Conservation (phyloP, 202 grass and related monocot species). For the Zizania palustris region DNA sequence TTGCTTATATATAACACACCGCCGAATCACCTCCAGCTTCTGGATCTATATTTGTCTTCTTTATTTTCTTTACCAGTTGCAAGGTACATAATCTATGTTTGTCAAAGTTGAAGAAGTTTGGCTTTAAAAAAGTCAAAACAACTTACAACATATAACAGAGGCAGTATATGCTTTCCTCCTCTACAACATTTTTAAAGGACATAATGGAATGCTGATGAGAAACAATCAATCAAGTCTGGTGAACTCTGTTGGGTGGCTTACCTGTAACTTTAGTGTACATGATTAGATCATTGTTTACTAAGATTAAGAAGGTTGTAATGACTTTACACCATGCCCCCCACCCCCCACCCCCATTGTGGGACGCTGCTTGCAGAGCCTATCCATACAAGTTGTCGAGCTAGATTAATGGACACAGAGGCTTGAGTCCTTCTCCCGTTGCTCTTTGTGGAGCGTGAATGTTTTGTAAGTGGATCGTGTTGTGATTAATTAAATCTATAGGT, state of each 20-base stretch:
- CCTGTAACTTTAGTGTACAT: slow-evolving; percentile 60
- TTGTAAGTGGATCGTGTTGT: slow-evolving; percentile 39
- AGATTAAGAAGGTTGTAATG: slow-evolving; percentile 34
- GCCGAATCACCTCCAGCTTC: slow-evolving; percentile 13
- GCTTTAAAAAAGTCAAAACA: too few species aligned
- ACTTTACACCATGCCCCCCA: slow-evolving; percentile 32
- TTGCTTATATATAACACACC: slow-evolving; percentile 87
- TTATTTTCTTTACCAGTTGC: slow-evolving; percentile 41
- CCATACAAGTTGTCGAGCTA: slow-evolving; percentile 40
- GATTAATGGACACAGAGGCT: slow-evolving; percentile 11
- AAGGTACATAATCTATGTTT: slow-evolving; percentile 49
- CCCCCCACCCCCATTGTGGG: not conserved
- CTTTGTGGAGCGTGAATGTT: slow-evolving; percentile 45
- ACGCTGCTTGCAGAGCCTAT: slow-evolving; percentile 26
- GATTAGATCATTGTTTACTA: slow-evolving; percentile 44
- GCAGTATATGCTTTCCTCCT: slow-evolving; percentile 7
- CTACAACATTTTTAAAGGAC: not conserved
- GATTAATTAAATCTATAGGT: slow-evolving; percentile 45
- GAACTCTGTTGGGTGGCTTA: slow-evolving; percentile 31
- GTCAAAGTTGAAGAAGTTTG: not conserved
- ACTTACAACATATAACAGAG: too few species aligned
- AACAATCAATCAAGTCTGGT: slow-evolving; percentile 21
- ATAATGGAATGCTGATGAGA: not conserved
- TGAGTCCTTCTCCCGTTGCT: slow-evolving; percentile 37
- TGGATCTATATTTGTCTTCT: slow-evolving; percentile 44